Percentiles rank a stretch among this genome's conserved stretches.
Conservation (phyloP, 257 asterid species). For the Fraxinus pennsylvanica region DNA sequence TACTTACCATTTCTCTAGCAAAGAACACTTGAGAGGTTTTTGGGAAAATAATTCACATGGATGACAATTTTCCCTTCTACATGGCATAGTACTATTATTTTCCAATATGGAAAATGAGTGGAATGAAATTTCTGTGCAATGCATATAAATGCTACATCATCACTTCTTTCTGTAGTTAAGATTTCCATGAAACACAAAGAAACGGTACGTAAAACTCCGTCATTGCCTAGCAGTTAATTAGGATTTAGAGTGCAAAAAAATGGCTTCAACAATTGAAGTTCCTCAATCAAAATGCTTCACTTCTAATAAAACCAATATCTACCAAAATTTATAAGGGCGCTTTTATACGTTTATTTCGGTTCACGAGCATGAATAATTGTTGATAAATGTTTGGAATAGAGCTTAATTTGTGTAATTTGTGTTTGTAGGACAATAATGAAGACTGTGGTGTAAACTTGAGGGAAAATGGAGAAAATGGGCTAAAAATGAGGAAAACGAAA, state of each 20-base stretch:
- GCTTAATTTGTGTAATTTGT: too few relatives aligned
- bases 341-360: too few relatives aligned
- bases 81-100: neutral
- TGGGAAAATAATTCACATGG: neutral
- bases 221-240: neutral
- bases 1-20: neutral
- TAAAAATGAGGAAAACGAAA: too few relatives aligned
- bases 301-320: neutral
- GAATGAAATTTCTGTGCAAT: neutral
- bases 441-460: too few relatives aligned
- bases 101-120: neutral
- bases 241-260: neutral
- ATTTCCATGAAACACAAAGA: neutral
- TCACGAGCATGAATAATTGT: too few relatives aligned
- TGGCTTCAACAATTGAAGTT: neutral
- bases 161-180: neutral
- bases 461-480: too few relatives aligned
- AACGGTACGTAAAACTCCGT: neutral
- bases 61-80: neutral
- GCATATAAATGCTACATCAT: neutral
- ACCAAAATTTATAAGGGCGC: too few relatives aligned
- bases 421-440: too few relatives aligned
- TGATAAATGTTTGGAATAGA: too few relatives aligned
- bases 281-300: neutral
- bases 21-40: neutral